phyloP scores from a whole-genome alignment of 1,284 basidiomycete species.

The Ceratobasidium sp. region DNA sequence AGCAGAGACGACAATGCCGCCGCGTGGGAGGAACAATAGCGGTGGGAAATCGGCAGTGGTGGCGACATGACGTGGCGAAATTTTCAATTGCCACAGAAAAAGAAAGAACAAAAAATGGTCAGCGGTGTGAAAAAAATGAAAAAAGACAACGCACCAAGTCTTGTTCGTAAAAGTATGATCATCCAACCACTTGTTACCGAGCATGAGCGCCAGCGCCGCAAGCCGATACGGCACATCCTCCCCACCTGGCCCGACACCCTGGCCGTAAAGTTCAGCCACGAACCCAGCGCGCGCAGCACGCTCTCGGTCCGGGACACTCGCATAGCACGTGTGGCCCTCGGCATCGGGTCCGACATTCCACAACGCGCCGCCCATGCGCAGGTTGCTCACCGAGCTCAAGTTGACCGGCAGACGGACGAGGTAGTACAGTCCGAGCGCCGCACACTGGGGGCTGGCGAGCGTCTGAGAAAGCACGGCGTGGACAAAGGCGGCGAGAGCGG shows the following conservation, averaged over 20 bases:
- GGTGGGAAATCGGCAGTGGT: neutral
- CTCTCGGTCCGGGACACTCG: constrained; percentile 34
- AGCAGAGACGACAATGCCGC: neutral
- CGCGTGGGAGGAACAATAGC: neutral
- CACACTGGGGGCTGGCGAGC: constrained; percentile 46
- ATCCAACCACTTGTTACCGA: constrained; percentile 93
- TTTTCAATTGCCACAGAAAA: neutral
- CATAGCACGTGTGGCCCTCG: constrained; percentile 33
- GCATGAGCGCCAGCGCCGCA: constrained; percentile 85
- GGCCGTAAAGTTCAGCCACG: constrained; percentile 36
- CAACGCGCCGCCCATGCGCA: constrained; percentile 5
- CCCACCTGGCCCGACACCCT: constrained; percentile 9
- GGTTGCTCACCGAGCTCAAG: neutral
- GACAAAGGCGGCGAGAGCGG: constrained; percentile 41
- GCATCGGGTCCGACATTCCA: constrained; percentile 31
- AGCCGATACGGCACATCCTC: constrained; percentile 52
- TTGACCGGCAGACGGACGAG: constrained; percentile 43
- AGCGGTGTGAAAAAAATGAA: neutral
- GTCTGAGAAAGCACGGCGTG: constrained; percentile 43
- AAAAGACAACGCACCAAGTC: constrained; percentile 74
- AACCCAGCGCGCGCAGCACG: constrained; percentile 37
- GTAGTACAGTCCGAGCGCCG: constrained; percentile 46
- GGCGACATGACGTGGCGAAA: constrained; percentile 29
- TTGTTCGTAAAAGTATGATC: constrained; percentile 94
- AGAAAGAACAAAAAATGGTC: constrained; percentile 34